phyloP scores from a whole-genome alignment of 345 rosid genomes.

The Eucalyptus melliodora region DNA sequence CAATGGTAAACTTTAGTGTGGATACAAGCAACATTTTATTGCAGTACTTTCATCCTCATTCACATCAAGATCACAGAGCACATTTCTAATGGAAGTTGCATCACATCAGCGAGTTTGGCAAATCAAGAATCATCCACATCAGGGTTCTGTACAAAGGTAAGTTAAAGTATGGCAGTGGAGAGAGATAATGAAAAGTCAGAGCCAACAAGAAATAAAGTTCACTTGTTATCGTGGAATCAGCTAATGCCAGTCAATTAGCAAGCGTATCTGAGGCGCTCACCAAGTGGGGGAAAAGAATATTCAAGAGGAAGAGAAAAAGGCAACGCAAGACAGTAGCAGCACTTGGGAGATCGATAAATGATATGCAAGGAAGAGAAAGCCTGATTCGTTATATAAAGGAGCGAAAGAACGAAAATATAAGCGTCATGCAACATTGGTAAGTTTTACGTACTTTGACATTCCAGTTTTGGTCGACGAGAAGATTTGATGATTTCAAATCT shows the following conservation, averaged over 20 bases:
- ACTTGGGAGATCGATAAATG: too few species aligned
- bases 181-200: background rate
- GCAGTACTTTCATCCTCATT: background rate
- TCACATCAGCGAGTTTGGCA: background rate
- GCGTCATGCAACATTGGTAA: background rate
- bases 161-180: background rate
- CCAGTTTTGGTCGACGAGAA: constrained; percentile 96
- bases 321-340: too few species aligned
- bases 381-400: background rate
- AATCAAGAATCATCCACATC: background rate
- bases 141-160: background rate
- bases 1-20: background rate
- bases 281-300: fast-evolving
- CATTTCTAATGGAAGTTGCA: background rate
- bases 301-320: too few species aligned
- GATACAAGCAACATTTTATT: background rate
- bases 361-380: too few species aligned
- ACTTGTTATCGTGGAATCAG: background rate
- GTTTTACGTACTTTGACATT: constrained; percentile 61
- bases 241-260: background rate
- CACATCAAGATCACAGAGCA: background rate
- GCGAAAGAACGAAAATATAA: background rate
- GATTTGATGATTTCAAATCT: constrained; percentile 95
- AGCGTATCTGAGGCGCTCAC: too few species aligned
- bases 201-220: background rate